Base-by-base conservation (phyloP, 345 rosid genomes). In the Hirschfeldia incana region DNA sequence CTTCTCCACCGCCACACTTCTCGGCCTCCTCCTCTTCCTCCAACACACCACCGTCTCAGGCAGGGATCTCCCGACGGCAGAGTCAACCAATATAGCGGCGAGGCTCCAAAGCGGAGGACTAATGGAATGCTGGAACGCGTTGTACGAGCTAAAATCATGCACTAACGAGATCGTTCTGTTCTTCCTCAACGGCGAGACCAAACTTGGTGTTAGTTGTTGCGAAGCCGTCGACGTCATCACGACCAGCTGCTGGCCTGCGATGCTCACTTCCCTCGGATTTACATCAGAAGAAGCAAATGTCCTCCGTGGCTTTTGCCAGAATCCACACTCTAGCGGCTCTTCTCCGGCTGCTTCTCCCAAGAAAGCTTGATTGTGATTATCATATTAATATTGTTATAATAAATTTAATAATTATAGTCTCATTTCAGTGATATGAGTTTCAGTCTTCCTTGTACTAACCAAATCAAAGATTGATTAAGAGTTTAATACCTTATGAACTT, bases 251-350 rank as follows among this genome's bases (percentile, higher is more conserved):
- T 94, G 97, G 98, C 98, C 97, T 1, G 81, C 91, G 0, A 89
- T 70, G 97, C 89, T 92, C n/a, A 83, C 87, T 46, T 88, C 97
- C 27, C 83, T 88, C 2, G 93, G 97, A 0, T 90, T 92, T 76
- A 87, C 92, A 0, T 32, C 84, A 0, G 86, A 86, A 67, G 91
- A 92, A 82, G 85, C 88, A 28, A 86, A 83, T 39, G 76, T 91
- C 33, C 88, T 93, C 4, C 77, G 81, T 36, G 90, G 88, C 27
- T 94, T 86, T 58, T 92, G 97, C 26, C 71, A 62, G 37, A 53
- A 69, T 75, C 79, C 83, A 27, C 55, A 62, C 83, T 67, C 83
- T 26, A 65, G 49, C 9, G 80, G 76, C 67, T 30, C 79, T 79
- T 80, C 84, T 68, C 75, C 74, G 21, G 72, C 84, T 12, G 46